phyloP scores from a whole-genome alignment of 768 basidiomycete species.

The Hericium erinaceus region DNA sequence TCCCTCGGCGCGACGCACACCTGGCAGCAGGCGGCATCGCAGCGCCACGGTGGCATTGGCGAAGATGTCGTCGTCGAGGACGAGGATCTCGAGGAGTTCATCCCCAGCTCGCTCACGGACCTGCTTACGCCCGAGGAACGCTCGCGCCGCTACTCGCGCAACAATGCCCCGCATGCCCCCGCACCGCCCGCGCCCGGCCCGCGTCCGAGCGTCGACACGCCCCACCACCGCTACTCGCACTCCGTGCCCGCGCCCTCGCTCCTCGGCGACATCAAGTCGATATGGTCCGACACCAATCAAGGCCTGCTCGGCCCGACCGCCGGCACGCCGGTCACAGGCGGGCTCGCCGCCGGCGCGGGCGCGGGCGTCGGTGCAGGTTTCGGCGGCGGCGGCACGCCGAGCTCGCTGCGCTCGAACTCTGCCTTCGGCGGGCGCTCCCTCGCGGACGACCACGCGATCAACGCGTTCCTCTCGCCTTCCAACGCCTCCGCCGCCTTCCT shows the following conservation, averaged over 20 bases:
- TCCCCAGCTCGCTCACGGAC: conserved; percentile 84
- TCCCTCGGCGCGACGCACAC: conserved; percentile 53
- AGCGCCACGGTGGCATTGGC: background rate
- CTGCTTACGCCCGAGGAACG: conserved; percentile 85
- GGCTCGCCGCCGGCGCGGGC: too few relatives aligned
- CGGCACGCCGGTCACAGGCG: conserved; percentile 9
- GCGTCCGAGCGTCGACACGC: conserved; percentile 19
- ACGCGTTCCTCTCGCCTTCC: conserved; percentile 48
- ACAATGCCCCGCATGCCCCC: conserved; percentile 34
- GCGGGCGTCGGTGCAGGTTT: conserved; percentile 5
- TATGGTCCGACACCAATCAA: conserved; percentile 61
- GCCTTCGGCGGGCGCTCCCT: conserved; percentile 25
- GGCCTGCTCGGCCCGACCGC: conserved; percentile 22
- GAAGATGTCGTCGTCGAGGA: conserved; percentile 44
- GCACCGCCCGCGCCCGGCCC: conserved; percentile 4
- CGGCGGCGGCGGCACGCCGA: conserved; percentile 39
- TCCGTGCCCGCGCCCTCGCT: conserved; percentile 75
- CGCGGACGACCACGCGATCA: conserved; percentile 10
- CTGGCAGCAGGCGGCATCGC: conserved; percentile 21
- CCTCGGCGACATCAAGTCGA: conserved; percentile 65
- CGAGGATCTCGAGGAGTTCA: conserved; percentile 79
- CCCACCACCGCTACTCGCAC: conserved; percentile 67
- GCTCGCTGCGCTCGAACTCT: conserved; percentile 40
- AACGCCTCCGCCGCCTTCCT: conserved; percentile 82
- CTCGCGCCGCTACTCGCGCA: conserved; percentile 71